phyloP scores from a whole-genome alignment of 2,329 filamentous ascomycete species.

The Rosellinia necatrix region DNA sequence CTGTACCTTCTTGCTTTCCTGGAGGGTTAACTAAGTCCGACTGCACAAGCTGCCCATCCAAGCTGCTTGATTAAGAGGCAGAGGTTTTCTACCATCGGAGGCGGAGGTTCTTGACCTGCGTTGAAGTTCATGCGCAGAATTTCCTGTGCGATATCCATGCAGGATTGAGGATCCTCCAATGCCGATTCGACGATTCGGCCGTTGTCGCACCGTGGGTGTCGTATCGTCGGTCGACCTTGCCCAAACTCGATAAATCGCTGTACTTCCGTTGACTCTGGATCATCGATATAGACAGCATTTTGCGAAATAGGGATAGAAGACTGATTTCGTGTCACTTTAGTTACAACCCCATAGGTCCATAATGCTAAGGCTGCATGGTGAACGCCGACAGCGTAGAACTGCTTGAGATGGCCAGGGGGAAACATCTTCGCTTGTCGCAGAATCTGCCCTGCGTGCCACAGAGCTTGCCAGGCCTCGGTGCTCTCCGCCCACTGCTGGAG shows the following conservation, averaged over 20 bases:
- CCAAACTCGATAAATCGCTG: conserved; percentile 62
- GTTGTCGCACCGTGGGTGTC: conserved; percentile 39
- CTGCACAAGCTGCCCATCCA: conserved; percentile 53
- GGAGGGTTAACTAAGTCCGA: conserved; percentile 34
- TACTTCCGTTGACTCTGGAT: conserved; percentile 54
- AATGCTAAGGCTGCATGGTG: conserved; percentile 71
- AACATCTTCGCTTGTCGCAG: conserved; percentile 63
- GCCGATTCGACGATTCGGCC: conserved; percentile 44
- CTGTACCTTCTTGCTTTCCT: background rate
- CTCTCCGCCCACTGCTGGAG: conserved; percentile 64
- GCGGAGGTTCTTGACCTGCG: conserved; percentile 48
- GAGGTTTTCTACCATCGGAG: conserved; percentile 70
- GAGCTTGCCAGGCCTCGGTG: conserved; percentile 59
- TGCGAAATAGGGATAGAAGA: conserved; percentile 41
- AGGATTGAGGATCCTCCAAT: conserved; percentile 60
- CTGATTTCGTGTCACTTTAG: conserved; percentile 46
- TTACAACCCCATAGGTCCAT: conserved; percentile 71
- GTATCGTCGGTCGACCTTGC: conserved; percentile 58
- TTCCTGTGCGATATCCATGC: conserved; percentile 63
- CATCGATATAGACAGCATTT: conserved; percentile 59
- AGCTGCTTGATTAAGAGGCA: conserved; percentile 66
- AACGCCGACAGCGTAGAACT: conserved; percentile 70
- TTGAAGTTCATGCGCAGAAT: conserved; percentile 60
- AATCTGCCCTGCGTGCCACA: conserved; percentile 72
- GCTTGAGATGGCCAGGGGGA: conserved; percentile 58